Evolutionary conservation across 1,284 basidiomycete genomes (phyloP).

Genomic region (Ganoderma boninense): DNA sequence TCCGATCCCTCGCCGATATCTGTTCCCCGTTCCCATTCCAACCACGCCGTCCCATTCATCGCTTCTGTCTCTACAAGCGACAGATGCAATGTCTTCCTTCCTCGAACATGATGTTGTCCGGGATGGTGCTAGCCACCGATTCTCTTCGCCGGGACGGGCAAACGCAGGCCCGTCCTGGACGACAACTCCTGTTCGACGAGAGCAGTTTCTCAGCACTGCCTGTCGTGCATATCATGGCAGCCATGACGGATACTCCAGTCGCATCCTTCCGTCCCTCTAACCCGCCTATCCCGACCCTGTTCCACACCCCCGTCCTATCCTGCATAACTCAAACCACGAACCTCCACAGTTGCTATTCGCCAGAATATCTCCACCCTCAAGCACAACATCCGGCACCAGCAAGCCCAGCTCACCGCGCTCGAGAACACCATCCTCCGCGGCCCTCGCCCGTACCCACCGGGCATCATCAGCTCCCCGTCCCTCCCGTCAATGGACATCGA

Average conservation of each 20-base stretch:
- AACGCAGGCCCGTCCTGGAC: neutral
- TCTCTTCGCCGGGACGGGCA: neutral
- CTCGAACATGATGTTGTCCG: neutral
- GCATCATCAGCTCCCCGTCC: constrained; percentile 50
- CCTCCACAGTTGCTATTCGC: constrained; percentile 66
- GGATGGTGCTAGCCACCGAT: neutral
- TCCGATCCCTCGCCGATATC: neutral
- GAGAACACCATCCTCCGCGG: constrained; percentile 71
- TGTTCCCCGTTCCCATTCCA: neutral
- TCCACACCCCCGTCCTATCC: neutral
- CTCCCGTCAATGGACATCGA: constrained; percentile 43
- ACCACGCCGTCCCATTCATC: neutral
- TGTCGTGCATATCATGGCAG: neutral
- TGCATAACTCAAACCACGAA: neutral
- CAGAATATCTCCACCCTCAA: constrained; percentile 79
- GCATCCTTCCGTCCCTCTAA: too few relatives aligned
- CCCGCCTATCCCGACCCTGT: too few relatives aligned
- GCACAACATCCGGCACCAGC: constrained; percentile 80
- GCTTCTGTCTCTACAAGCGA: neutral
- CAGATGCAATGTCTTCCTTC: neutral
- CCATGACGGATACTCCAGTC: neutral
- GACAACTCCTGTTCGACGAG: neutral
- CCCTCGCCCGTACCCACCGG: constrained; percentile 62
- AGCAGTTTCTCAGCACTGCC: neutral
- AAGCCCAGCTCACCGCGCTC: constrained; percentile 72